Conservation (phyloP, 2,329 filamentous ascomycete genomes). For the Biscogniauxia sp. region DNA sequence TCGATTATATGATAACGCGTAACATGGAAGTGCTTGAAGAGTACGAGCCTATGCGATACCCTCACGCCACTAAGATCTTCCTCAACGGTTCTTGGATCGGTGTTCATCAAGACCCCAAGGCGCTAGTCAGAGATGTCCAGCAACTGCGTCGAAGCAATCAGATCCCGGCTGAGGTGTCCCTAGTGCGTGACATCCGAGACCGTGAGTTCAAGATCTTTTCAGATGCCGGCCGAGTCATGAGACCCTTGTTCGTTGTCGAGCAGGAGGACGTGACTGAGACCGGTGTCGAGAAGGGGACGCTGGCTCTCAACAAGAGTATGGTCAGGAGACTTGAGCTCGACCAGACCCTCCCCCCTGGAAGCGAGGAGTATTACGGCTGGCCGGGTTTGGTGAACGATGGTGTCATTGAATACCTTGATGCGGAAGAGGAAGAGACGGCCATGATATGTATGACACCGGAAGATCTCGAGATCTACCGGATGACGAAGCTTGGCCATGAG, state of each 20-base stretch:
- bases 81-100: conserved; percentile 98
- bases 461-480: conserved; percentile 76
- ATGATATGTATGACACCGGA: conserved; percentile 99
- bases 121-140: conserved; percentile 76
- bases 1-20: conserved; percentile 92
- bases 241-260: conserved; percentile 90
- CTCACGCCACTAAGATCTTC: conserved; percentile 95
- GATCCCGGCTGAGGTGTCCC: conserved; percentile 87
- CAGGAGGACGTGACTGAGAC: conserved; percentile 74
- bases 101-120: conserved; percentile 83
- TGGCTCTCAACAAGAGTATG: conserved; percentile 81
- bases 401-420: conserved; percentile 93
- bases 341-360: conserved; percentile 60
- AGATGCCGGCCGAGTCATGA: conserved; percentile 91
- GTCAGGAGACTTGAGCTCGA: conserved; percentile 75
- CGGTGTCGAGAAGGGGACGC: conserved; percentile 58
- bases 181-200: conserved; percentile 94
- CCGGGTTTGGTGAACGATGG: conserved; percentile 78
- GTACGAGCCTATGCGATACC: conserved; percentile 81
- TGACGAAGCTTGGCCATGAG: conserved; percentile 64
- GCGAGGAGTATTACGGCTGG: conserved; percentile 74
- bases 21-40: conserved; percentile 98
- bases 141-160: conserved; percentile 76
- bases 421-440: conserved; percentile 95
- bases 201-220: conserved; percentile 99